Evolutionary conservation across 1,284 basidiomycete species (phyloP).

Genomic region (Ustilago cynodontis): DNA sequence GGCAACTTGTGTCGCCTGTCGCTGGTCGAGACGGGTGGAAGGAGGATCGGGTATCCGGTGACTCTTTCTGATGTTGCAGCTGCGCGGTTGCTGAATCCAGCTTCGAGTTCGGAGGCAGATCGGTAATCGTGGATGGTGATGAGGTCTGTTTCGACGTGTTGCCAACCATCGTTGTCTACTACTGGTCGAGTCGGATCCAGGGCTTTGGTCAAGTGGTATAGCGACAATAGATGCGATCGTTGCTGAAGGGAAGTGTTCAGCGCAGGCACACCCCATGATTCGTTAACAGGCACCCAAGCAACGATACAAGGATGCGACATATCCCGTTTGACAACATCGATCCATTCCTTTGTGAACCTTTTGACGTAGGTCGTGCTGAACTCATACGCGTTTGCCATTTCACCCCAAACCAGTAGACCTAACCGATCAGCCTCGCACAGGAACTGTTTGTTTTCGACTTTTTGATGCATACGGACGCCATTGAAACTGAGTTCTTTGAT

Average conservation of each 20-base stretch:
- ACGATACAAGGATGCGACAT: constrained; percentile 56
- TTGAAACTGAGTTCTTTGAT: constrained; percentile 57
- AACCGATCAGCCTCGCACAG: constrained; percentile 47
- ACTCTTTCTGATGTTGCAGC: constrained; percentile 21
- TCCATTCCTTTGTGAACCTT: constrained; percentile 52
- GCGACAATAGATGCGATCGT: constrained; percentile 32
- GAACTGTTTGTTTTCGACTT: constrained; percentile 42
- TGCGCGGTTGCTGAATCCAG: constrained; percentile 10
- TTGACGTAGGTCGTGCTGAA: constrained; percentile 36
- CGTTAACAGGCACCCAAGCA: constrained; percentile 56
- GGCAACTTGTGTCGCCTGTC: constrained; percentile 26
- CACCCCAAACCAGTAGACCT: constrained; percentile 55
- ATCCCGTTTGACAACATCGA: constrained; percentile 47
- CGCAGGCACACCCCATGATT: constrained; percentile 47
- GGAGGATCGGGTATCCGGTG: constrained; percentile 27
- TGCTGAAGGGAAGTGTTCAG: constrained; percentile 37
- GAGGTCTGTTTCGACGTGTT: constrained; percentile 48
- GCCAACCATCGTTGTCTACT: constrained; percentile 58
- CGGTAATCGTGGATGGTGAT: constrained; percentile 53
- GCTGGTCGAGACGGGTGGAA: constrained; percentile 14
- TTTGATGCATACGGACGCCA: constrained; percentile 54
- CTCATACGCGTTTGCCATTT: constrained; percentile 58
- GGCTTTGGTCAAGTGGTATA: constrained; percentile 51
- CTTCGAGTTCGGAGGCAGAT: constrained; percentile 15
- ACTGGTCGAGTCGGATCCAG: constrained; percentile 47